phyloP scores from a whole-genome alignment of 2,329 filamentous ascomycete genomes.

The Clonostachys byssicola region DNA sequence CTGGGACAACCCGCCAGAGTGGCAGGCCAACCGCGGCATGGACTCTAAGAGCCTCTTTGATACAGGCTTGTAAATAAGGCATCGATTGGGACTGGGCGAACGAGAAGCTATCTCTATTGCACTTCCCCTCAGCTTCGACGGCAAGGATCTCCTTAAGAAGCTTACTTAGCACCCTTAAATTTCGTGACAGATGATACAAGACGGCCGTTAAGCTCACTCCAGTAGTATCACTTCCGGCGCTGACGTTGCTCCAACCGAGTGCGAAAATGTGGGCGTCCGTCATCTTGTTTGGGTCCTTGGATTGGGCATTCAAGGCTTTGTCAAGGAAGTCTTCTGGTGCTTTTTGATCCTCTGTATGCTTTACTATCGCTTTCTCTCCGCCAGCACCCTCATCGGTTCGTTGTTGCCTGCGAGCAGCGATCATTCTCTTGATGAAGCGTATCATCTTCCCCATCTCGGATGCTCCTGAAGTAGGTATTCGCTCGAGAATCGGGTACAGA shows the following conservation, averaged over 20 bases:
- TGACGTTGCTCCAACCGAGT: slow-evolving; percentile 22
- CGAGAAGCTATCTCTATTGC: slow-evolving; percentile 4
- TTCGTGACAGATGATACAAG: slow-evolving; percentile 35
- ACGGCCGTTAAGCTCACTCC: slow-evolving; percentile 38
- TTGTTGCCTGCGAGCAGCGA: slow-evolving; percentile 6
- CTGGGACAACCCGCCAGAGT: slow-evolving; percentile 40
- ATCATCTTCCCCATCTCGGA: too few relatives aligned
- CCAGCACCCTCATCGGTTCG: neutral
- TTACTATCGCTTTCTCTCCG: too few relatives aligned
- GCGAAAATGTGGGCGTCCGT: slow-evolving; percentile 24
- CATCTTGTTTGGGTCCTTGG: slow-evolving; percentile 32
- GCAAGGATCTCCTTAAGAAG: slow-evolving; percentile 14
- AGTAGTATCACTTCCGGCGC: slow-evolving; percentile 38
- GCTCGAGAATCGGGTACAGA: slow-evolving; percentile 4
- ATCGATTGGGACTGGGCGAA: slow-evolving; percentile 32
- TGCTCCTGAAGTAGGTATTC: too few relatives aligned
- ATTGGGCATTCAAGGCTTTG: slow-evolving; percentile 24
- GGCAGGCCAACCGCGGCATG: slow-evolving; percentile 42
- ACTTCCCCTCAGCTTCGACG: slow-evolving; percentile 2
- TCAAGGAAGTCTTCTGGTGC: slow-evolving; percentile 8
- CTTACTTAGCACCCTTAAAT: slow-evolving; percentile 10
- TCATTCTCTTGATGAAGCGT: slow-evolving; percentile 5
- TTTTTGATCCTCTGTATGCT: too few relatives aligned
- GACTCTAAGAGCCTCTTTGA: slow-evolving; percentile 48
- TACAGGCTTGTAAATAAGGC: slow-evolving; percentile 47